Conservation (phyloP, 2,329 filamentous ascomycete species). For the Fusarium multiceps region DNA sequence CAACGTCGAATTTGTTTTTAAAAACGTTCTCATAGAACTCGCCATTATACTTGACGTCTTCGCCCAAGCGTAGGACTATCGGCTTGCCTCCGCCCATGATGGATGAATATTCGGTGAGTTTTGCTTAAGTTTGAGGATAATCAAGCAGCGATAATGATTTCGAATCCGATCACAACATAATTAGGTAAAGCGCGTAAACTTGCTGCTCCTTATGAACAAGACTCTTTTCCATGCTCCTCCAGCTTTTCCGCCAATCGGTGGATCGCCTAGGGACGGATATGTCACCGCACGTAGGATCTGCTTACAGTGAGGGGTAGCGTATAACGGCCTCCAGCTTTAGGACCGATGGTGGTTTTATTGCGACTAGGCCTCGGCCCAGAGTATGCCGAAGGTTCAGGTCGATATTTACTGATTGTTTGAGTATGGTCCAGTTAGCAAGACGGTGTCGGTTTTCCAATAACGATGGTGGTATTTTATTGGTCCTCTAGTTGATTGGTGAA, state of each 20-base stretch:
- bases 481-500: too few species aligned
- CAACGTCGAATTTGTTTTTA: constrained; percentile 53
- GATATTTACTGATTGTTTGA: not conserved
- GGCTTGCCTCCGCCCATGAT: constrained; percentile 8
- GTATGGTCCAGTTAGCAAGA: too few species aligned
- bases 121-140: not conserved
- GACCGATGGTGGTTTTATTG: not conserved
- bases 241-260: not conserved
- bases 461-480: too few species aligned
- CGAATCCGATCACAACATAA: fast-evolving
- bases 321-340: not conserved
- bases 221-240: not conserved
- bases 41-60: constrained; percentile 60
- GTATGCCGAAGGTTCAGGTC: too few species aligned
- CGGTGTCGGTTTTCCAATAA: too few species aligned
- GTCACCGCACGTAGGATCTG: not conserved
- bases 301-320: not conserved
- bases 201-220: not conserved
- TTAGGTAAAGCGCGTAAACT: not conserved
- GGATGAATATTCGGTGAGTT: not conserved
- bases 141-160: fast-evolving
- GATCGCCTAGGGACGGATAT: not conserved
- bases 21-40: constrained; percentile 55
- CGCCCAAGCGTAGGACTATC: constrained; percentile 51
- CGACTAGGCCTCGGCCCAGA: not conserved